These are phyloP conservation scores for Ceratopteris richardii DNA, from an alignment of 75 land plant species.

Conservation along the genomic window DNA sequence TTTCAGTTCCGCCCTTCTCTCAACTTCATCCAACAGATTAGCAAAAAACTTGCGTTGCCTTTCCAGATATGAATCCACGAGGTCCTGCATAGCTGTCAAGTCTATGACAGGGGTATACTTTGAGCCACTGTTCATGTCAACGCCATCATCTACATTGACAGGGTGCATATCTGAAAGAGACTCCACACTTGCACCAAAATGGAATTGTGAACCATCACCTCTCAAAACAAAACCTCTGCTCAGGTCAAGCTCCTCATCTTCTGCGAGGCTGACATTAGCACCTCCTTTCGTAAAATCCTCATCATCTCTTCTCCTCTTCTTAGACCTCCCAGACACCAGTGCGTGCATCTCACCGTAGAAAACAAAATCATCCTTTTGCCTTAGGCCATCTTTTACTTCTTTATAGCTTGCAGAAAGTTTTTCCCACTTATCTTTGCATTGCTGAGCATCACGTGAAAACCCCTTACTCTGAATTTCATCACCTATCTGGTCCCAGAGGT, in stretches of 20 bases:
- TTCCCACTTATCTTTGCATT: constrained; percentile 37
- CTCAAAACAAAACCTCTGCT: background rate
- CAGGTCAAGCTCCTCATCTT: background rate
- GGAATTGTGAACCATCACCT: background rate
- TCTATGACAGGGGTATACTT: constrained; percentile 10
- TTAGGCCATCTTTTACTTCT: constrained; percentile 39
- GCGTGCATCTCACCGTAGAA: constrained; percentile 40
- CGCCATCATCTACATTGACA: too few species aligned
- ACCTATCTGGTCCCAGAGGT: constrained; percentile 47
- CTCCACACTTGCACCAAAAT: background rate
- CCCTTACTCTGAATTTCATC: constrained; percentile 25
- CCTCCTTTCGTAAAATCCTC: background rate
- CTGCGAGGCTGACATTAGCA: background rate
- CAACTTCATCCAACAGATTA: constrained; percentile 15
- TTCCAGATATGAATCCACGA: constrained; percentile 14
- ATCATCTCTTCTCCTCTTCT: constrained; percentile 16
- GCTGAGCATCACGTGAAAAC: constrained; percentile 34
- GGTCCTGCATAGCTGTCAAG: constrained; percentile 10
- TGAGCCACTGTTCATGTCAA: too few species aligned
- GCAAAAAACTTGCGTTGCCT: constrained; percentile 18
- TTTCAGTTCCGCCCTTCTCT: constrained; percentile 15
- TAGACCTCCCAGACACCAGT: constrained; percentile 28
- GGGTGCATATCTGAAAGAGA: too few species aligned
- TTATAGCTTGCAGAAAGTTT: constrained; percentile 36
- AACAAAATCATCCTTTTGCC: constrained; percentile 33